These are phyloP conservation scores for Dalbergia oliveri DNA, from an alignment of 306 rosid genomes.

Conservation along the genomic window DNA sequence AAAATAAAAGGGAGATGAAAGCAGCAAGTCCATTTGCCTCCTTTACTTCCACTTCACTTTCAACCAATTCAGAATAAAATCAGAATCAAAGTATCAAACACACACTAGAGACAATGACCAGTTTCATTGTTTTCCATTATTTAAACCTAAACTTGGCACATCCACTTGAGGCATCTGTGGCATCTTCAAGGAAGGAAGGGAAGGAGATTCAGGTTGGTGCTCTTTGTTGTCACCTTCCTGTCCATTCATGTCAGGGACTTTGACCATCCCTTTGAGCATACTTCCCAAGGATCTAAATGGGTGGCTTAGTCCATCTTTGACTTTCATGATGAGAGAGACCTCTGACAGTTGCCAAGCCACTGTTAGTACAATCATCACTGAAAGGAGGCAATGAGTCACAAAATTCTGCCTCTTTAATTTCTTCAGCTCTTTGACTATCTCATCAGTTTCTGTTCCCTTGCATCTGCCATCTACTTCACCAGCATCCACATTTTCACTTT, in stretches of 20 bases:
- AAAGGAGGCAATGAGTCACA: constrained; percentile 85
- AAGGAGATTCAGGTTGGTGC: constrained; percentile 24
- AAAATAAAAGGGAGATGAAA: not conserved
- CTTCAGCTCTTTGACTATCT: constrained; percentile 69
- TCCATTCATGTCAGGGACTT: constrained; percentile 41
- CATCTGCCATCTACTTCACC: constrained; percentile 8
- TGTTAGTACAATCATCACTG: constrained; percentile 77
- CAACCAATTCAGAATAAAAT: constrained; percentile 3
- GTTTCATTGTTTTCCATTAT: constrained; percentile 41
- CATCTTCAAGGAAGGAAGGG: constrained; percentile 51
- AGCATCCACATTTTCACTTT: constrained; percentile 33
- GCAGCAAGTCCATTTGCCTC: not conserved
- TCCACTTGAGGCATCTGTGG: constrained; percentile 57
- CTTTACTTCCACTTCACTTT: not conserved
- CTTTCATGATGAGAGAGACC: constrained; percentile 62
- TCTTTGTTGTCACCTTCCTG: constrained; percentile 49
- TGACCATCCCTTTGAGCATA: constrained; percentile 51
- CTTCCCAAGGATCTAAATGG: constrained; percentile 65
- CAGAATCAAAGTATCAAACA: not conserved
- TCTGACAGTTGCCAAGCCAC: constrained; percentile 86
- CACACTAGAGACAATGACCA: not conserved
- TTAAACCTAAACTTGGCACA: constrained; percentile 34
- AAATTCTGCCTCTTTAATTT: constrained; percentile 76
- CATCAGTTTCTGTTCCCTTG: constrained; percentile 49
- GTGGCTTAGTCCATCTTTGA: constrained; percentile 64